Percentiles rank a stretch among this genome's conserved stretches.
These are phyloP conservation scores for Chrysoporthe austroafricana DNA, from an alignment of 2,329 filamentous ascomycete species.

Conservation along the genomic window DNA sequence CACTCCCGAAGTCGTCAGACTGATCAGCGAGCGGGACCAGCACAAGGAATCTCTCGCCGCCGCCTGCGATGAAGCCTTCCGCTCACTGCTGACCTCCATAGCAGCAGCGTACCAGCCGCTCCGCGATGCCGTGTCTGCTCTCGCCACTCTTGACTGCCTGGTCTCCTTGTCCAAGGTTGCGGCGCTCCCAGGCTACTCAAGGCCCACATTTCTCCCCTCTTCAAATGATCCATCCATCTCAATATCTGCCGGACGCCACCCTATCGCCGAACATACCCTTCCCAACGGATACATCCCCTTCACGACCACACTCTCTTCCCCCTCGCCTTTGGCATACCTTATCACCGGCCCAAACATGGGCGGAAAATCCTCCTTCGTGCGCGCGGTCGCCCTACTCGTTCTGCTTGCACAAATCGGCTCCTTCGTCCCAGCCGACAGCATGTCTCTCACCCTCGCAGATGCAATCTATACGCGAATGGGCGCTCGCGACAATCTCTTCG, in stretches of 20 bases:
- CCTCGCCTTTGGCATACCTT: slow-evolving; percentile 73
- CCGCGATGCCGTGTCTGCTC: slow-evolving; percentile 82
- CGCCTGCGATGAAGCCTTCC: slow-evolving; percentile 86
- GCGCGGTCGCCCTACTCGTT: slow-evolving; percentile 85
- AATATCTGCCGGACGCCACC: slow-evolving; percentile 79
- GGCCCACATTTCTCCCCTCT: slow-evolving; percentile 69
- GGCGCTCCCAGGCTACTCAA: slow-evolving; percentile 82
- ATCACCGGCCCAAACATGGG: slow-evolving; percentile 99
- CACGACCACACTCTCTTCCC: slow-evolving; percentile 71
- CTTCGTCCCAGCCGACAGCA: slow-evolving; percentile 81
- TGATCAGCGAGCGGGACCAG: slow-evolving; percentile 87
- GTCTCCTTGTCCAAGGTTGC: slow-evolving; percentile 85
- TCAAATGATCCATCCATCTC: slow-evolving; percentile 68
- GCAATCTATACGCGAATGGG: slow-evolving; percentile 96
- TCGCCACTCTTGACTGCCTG: slow-evolving; percentile 88
- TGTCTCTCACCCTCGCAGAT: slow-evolving; percentile 80
- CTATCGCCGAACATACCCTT: slow-evolving; percentile 92
- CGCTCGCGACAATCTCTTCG: slow-evolving; percentile 93
- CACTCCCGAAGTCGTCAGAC: slow-evolving; percentile 82
- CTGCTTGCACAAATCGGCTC: slow-evolving; percentile 96
- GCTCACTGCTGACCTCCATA: slow-evolving; percentile 71
- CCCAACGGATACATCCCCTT: slow-evolving; percentile 91
- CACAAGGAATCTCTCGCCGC: slow-evolving; percentile 92
- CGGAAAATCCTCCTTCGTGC: slow-evolving; percentile 96
- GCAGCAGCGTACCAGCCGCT: slow-evolving; percentile 85